phyloP scores from a whole-genome alignment of 2,329 filamentous ascomycete species.

The Pseudocercospora fuligena region DNA sequence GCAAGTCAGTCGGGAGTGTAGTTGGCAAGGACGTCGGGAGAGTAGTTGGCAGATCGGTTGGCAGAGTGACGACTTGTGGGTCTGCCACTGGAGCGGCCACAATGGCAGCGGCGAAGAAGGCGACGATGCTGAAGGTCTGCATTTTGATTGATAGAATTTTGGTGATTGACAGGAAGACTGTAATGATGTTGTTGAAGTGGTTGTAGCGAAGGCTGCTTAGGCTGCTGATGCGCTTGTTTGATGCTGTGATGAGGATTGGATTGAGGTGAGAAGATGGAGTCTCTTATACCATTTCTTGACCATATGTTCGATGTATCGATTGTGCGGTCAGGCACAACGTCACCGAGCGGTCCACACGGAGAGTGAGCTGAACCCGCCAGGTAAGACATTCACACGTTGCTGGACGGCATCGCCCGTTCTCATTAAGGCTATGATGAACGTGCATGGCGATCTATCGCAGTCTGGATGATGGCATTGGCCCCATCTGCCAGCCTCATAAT shows the following conservation, averaged over 20 bases:
- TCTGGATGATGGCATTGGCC: not conserved
- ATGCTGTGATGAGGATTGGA: not conserved
- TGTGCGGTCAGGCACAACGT: not conserved
- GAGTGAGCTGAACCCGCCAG: not conserved
- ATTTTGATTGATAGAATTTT: not conserved
- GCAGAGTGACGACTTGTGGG: not conserved
- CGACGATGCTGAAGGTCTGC: not conserved
- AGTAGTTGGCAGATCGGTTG: not conserved
- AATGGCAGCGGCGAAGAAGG: not conserved
- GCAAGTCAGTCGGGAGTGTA: not conserved
- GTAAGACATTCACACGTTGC: constrained; percentile 1
- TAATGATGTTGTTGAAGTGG: not conserved
- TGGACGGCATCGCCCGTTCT: not conserved
- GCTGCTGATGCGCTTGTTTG: constrained; percentile 1
- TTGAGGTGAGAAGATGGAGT: not conserved
- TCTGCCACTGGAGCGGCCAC: not conserved
- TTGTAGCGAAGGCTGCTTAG: not conserved
- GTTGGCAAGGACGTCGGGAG: not conserved
- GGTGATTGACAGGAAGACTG: not conserved
- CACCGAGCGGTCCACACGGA: not conserved
- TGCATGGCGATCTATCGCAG: not conserved
- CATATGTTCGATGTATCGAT: not conserved
- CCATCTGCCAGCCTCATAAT: not conserved
- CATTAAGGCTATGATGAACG: not conserved
- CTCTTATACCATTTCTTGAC: not conserved